phyloP scores from a whole-genome alignment of 2,329 filamentous ascomycete species.

The Talaromyces sp. region DNA sequence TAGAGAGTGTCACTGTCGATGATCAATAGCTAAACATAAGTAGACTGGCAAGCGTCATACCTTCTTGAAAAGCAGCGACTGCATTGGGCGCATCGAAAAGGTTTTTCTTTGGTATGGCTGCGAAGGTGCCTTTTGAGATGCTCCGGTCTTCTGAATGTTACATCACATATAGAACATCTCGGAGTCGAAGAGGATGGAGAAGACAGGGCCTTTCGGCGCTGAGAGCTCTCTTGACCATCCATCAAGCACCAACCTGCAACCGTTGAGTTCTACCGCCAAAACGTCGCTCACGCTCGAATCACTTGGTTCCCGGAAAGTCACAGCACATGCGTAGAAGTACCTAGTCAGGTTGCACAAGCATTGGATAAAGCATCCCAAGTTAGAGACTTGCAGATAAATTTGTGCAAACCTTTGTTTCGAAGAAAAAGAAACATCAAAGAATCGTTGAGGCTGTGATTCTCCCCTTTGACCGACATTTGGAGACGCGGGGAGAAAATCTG shows the following conservation, averaged over 20 bases:
- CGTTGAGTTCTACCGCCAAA: neutral
- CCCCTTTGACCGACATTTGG: neutral
- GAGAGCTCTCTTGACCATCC: neutral
- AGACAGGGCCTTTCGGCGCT: neutral
- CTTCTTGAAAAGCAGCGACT: conserved; percentile 45
- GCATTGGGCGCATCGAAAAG: conserved; percentile 41
- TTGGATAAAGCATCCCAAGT: neutral
- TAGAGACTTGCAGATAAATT: neutral
- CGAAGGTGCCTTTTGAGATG: conserved; percentile 44
- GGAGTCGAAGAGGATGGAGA: conserved; percentile 3
- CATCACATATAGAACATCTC: conserved; percentile 33
- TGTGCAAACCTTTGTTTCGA: neutral
- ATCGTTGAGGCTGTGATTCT: neutral
- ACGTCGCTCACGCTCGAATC: neutral
- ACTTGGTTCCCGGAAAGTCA: neutral
- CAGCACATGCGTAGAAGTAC: neutral
- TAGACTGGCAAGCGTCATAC: conserved; percentile 27
- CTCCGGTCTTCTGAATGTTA: conserved; percentile 41
- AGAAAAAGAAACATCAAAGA: neutral
- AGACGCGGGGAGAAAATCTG: conserved; percentile 8
- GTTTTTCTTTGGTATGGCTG: conserved; percentile 43
- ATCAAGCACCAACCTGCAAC: neutral
- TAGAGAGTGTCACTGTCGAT: conserved; percentile 39
- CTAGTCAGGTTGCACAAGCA: neutral
- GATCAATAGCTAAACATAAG: neutral